Evolutionary conservation across 495 filamentous ascomycete species (phyloP), one percentile per base, ranked within the genome.

Genomic region (Terfezia claveryi): DNA sequence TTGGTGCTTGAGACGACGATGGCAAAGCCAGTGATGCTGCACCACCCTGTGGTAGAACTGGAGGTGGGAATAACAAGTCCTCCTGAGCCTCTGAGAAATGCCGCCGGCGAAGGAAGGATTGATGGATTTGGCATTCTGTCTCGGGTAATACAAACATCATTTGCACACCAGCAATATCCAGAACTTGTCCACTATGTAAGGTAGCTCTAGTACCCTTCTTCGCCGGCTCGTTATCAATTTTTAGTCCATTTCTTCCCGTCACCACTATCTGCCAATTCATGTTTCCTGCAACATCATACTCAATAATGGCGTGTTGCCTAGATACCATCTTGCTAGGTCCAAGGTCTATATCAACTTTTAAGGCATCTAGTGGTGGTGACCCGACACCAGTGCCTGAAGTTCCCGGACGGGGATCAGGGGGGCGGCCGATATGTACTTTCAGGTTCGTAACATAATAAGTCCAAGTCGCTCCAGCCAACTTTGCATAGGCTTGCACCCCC

Each of bases 131-230:
- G 58, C 32, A 41, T 54, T 55, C 68, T 59, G 75, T 66, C 57
- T 68, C 68, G n/a, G 91, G 86, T 23, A 88, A 75, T 16, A 94
- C 82, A 69, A 96, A 98, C 77, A 96, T 87, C 91, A 98, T 98
- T 70, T 96, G 87, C 7, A 85, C 80, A 50, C 86, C 86, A 56
- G 80, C 82, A 66, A 95, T 81, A 61, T 92, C 85, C 54, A 98
- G 80, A 52, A 96, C 82, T 64, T 85, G 78, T 37, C 91, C 91
- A 64, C 85, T 89, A 17, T 76, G 74, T 37, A 98, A 73, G 17
- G 76, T 68, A 27, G 75, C 74, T 27, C 76, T 74, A 41, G 79
- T 70, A 36, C 79, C 80, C 52, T 76, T 73, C 62, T 80, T 82
- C 41, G 91, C 71, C 16, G 73, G 67, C 12, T 65, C 57, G 56